phyloP scores from a whole-genome alignment of 2,329 filamentous ascomycete species.

The Scopulariopsis brevicaulis region DNA sequence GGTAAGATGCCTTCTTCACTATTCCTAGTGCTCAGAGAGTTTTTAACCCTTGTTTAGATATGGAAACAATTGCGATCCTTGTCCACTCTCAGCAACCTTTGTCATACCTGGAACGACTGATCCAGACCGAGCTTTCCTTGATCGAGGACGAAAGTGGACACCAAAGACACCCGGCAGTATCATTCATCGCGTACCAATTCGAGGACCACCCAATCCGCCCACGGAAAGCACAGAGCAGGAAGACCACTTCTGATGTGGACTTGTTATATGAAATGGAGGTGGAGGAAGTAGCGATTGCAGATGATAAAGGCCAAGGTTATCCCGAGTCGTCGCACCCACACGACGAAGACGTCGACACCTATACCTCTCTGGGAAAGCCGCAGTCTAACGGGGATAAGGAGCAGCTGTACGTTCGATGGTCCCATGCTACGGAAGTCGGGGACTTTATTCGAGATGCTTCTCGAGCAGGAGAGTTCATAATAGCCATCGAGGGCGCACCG shows the following conservation, averaged over 20 bases:
- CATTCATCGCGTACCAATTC: conserved; percentile 37
- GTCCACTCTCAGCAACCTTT: conserved; percentile 85
- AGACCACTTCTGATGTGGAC: background rate
- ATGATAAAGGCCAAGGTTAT: conserved; percentile 54
- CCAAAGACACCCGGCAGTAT: conserved; percentile 62
- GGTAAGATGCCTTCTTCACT: background rate
- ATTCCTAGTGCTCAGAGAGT: background rate
- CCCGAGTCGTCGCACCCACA: conserved; percentile 36
- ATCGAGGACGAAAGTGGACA: conserved; percentile 46
- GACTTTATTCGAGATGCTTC: conserved; percentile 91
- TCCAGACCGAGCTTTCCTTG: conserved; percentile 74
- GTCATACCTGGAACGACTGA: conserved; percentile 78
- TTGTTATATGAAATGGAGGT: background rate
- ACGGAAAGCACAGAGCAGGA: background rate
- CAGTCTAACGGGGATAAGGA: conserved; percentile 25
- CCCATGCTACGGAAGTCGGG: conserved; percentile 76
- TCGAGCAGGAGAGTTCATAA: conserved; percentile 70
- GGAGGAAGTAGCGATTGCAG: background rate
- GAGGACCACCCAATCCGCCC: background rate
- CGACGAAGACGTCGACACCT: background rate
- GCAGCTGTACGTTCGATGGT: conserved; percentile 68
- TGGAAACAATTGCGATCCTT: conserved; percentile 77
- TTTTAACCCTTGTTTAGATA: conserved; percentile 23
- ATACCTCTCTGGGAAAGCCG: background rate
- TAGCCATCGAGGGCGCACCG: conserved; percentile 60